phyloP scores from a whole-genome alignment of 2,329 filamentous ascomycete species.

The Aspergillus flavus region DNA sequence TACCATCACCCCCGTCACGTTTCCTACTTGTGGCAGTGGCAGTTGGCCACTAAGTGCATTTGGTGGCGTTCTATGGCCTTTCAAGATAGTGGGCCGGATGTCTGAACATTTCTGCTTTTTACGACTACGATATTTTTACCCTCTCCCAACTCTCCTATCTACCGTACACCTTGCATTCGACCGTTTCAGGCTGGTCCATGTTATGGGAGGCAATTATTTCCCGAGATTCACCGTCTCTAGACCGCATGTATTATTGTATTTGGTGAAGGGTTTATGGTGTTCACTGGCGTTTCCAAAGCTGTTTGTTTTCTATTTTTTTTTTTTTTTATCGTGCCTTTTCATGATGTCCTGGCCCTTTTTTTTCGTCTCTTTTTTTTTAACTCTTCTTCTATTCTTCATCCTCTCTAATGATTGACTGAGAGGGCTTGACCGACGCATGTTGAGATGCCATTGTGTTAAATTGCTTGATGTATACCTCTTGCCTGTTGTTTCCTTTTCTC shows the following conservation, averaged over 20 bases:
- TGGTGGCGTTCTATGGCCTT: constrained; percentile 36
- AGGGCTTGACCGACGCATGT: constrained; percentile 16
- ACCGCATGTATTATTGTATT: constrained; percentile 30
- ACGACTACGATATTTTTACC: constrained; percentile 10
- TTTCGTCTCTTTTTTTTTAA: constrained; percentile 13
- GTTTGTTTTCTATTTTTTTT: constrained; percentile 18
- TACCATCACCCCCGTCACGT: background rate
- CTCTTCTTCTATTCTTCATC: constrained; percentile 23
- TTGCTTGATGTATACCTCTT: constrained; percentile 22
- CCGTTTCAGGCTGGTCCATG: constrained; percentile 20
- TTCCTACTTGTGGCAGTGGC: background rate
- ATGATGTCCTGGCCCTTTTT: constrained; percentile 11
- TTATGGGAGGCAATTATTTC: constrained; percentile 16
- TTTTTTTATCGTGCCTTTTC: background rate
- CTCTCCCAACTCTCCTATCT: constrained; percentile 10
- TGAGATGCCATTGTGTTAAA: constrained; percentile 20
- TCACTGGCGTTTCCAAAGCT: constrained; percentile 19
- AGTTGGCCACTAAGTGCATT: constrained; percentile 22
- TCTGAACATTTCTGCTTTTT: constrained; percentile 26
- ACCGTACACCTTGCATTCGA: constrained; percentile 15
- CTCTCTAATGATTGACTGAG: constrained; percentile 22
- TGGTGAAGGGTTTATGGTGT: constrained; percentile 21
- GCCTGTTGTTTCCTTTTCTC: constrained; percentile 9
- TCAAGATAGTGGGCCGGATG: constrained; percentile 35
- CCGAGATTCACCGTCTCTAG: constrained; percentile 23